Evolutionary conservation across 2,329 filamentous ascomycete genomes (phyloP), one percentile per base, ranked within the genome.

Genomic region (Pseudocercospora vitis): DNA sequence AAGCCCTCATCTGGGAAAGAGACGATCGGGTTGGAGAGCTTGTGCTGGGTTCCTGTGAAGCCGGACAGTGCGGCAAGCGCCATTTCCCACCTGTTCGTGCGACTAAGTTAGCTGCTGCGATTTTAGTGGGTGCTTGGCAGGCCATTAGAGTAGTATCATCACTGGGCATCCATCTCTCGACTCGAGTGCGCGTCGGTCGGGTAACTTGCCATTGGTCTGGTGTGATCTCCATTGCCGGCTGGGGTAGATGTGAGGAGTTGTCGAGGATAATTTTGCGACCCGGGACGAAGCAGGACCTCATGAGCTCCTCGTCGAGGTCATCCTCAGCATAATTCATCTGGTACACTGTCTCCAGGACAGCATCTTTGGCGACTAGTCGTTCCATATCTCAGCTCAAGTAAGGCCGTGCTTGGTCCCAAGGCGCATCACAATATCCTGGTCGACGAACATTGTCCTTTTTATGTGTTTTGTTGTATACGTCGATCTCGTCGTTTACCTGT

Each of bases 81-180:
- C 23, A 23, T 21, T n/a, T 44, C 39, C 39, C 39, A 44, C 39
- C 39, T n/a, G n/a, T n/a, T n/a, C n/a, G n/a, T n/a, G n/a, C n/a
- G n/a, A n/a, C n/a, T n/a, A n/a, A n/a, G n/a, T n/a, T n/a, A n/a
- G n/a, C n/a, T n/a, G n/a, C n/a, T n/a, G n/a, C n/a, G n/a, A n/a
- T n/a, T n/a, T n/a, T n/a, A n/a, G n/a, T n/a, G n/a, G n/a, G n/a
- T n/a, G n/a, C n/a, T n/a, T n/a, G n/a, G n/a, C n/a, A n/a, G n/a
- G n/a, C n/a, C n/a, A n/a, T n/a, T n/a, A n/a, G n/a, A n/a, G n/a
- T n/a, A n/a, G n/a, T n/a, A n/a, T n/a, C n/a, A n/a, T n/a, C n/a
- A n/a, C n/a, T n/a, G n/a, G n/a, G n/a, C n/a, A n/a, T n/a, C n/a
- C n/a, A n/a, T n/a, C n/a, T n/a, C n/a, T n/a, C n/a, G n/a, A n/a